A percentile compares a stretch with the other conserved stretches of the same genome.
phyloP scores from a whole-genome alignment of 352 stramenopile genomes.

The Globisporangium parvum region DNA sequence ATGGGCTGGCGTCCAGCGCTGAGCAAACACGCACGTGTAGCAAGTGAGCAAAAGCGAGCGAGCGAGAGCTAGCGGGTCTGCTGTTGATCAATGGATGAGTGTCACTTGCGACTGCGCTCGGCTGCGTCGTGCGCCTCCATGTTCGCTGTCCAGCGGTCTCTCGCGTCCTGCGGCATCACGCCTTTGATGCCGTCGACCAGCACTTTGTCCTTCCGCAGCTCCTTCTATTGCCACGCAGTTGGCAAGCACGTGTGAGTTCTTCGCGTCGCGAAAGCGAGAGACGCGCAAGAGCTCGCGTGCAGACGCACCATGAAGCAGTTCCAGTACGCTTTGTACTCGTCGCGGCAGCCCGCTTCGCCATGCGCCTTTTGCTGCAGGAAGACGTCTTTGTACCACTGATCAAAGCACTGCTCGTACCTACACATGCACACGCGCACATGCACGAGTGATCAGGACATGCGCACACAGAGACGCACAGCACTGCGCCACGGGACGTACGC shows the following conservation, averaged over 20 bases:
- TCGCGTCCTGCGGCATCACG: constrained; percentile 56
- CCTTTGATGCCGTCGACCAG: constrained; percentile 60
- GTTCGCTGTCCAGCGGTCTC: constrained; percentile 29
- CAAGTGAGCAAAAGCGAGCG: neutral
- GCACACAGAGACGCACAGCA: neutral
- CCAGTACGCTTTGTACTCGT: constrained; percentile 77
- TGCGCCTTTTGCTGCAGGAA: constrained; percentile 78
- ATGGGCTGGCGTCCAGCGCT: constrained; percentile 69
- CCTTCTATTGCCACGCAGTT: constrained; percentile 23
- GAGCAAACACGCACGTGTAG: neutral
- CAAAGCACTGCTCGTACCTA: constrained; percentile 83
- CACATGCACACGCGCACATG: neutral
- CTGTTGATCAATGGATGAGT: neutral
- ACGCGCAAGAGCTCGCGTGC: neutral
- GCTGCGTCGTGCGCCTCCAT: constrained; percentile 9
- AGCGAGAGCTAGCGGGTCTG: neutral
- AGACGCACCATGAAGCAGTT: constrained; percentile 59
- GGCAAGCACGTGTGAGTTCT: neutral
- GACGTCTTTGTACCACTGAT: constrained; percentile 82
- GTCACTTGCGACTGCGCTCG: constrained; percentile 1
- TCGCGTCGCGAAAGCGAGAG: neutral
- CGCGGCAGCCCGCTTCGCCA: constrained; percentile 63
- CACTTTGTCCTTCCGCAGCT: constrained; percentile 52
- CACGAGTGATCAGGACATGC: neutral
- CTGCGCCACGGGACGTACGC: constrained; percentile 21